phyloP scores from a whole-genome alignment of 148 eudicot genomes.

The Rhododendron ferrugineum region DNA sequence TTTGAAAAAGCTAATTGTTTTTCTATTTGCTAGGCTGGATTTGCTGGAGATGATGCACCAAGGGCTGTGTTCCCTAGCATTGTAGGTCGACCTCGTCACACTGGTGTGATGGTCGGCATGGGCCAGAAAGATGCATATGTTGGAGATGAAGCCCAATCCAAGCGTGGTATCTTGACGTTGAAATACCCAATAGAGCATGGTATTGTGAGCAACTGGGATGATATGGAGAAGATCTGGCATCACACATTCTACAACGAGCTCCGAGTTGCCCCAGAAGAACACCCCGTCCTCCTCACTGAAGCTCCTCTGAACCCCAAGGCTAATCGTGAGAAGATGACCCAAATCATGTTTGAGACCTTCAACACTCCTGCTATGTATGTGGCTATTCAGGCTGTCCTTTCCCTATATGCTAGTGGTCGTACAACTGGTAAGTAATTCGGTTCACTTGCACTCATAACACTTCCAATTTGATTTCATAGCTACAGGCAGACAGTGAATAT shows the following conservation, averaged over 20 bases:
- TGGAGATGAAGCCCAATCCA: slow-evolving; percentile 90
- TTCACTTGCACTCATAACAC: neutral
- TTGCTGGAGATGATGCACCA: slow-evolving; percentile 94
- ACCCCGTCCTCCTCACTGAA: slow-evolving; percentile 77
- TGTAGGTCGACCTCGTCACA: slow-evolving; percentile 87
- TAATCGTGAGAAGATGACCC: slow-evolving; percentile 91
- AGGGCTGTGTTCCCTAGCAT: slow-evolving; percentile 88
- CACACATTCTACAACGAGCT: slow-evolving; percentile 90
- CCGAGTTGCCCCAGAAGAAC: slow-evolving; percentile 92
- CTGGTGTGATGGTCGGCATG: slow-evolving; percentile 95
- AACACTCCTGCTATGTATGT: slow-evolving; percentile 84
- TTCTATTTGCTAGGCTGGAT: slow-evolving; percentile 63
- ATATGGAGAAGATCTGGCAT: slow-evolving; percentile 95
- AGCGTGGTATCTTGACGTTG: slow-evolving; percentile 75
- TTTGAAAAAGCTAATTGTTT: neutral
- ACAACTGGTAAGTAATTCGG: slow-evolving; percentile 54
- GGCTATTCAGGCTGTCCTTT: slow-evolving; percentile 75
- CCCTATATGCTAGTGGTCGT: slow-evolving; percentile 88
- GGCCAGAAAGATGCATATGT: slow-evolving; percentile 90
- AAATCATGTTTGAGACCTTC: slow-evolving; percentile 85
- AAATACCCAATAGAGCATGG: slow-evolving; percentile 92
- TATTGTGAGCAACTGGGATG: slow-evolving; percentile 93
- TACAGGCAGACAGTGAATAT: neutral
- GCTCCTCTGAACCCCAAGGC: slow-evolving; percentile 95
- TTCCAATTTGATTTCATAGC: neutral